These are phyloP conservation scores for Platismatia glauca DNA, from an alignment of 495 filamentous ascomycete species.

Conservation along the genomic window DNA sequence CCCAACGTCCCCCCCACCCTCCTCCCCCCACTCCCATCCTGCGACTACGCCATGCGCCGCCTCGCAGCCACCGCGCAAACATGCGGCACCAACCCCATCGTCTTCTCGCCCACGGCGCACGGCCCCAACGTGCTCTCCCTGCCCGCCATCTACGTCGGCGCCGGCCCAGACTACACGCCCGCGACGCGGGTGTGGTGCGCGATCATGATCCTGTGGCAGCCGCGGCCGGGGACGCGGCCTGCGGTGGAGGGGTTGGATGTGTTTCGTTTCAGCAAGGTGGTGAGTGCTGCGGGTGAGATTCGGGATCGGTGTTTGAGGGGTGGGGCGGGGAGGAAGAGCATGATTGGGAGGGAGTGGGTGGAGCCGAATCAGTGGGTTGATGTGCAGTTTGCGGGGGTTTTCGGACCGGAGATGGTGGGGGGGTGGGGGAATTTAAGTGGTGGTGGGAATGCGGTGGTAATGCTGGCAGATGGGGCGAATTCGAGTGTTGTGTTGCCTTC, in stretches of 20 bases:
- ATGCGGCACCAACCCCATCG: background rate
- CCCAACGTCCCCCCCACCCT: background rate
- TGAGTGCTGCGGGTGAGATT: background rate
- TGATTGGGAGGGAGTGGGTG: slow-evolving; percentile 1
- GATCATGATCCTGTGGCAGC: slow-evolving; percentile 6
- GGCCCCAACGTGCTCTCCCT: background rate
- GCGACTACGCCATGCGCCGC: background rate
- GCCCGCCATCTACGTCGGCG: background rate
- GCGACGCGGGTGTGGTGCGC: background rate
- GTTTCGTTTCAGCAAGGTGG: background rate
- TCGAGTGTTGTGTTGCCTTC: background rate
- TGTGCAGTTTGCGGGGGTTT: background rate
- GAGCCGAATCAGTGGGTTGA: slow-evolving; percentile 3
- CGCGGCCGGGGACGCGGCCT: background rate
- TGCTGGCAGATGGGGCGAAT: background rate
- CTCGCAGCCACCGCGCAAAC: background rate
- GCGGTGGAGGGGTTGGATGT: background rate
- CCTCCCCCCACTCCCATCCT: background rate
- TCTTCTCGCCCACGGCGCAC: background rate
- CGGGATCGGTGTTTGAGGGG: background rate
- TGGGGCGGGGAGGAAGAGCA: background rate
- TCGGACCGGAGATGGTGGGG: background rate
- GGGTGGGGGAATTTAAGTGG: background rate
- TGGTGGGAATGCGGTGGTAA: background rate
- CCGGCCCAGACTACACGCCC: background rate